Conservation (phyloP, 805 yeast species). For the Brettanomyces custersianus region DNA sequence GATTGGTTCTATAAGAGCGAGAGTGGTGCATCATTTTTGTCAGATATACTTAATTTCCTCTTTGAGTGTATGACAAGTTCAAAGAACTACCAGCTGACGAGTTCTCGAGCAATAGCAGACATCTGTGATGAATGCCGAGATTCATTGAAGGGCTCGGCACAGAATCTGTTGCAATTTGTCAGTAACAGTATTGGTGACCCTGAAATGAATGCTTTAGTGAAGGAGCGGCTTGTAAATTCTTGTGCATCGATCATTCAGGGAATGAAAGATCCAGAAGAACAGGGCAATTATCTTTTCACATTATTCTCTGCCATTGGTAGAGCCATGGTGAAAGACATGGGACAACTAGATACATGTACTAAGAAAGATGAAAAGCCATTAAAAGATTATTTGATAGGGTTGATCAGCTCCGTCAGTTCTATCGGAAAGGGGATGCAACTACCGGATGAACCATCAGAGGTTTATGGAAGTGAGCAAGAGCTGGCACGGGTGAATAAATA, state of each 20-base stretch:
- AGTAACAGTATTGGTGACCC: slow-evolving; percentile 33
- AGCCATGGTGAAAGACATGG: slow-evolving; percentile 11
- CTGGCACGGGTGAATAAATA: slow-evolving; percentile 23
- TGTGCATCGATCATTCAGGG: slow-evolving; percentile 56
- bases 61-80: slow-evolving; percentile 23
- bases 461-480: slow-evolving; percentile 25
- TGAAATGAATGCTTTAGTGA: slow-evolving; percentile 33
- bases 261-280: slow-evolving; percentile 36
- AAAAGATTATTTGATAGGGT: slow-evolving; percentile 42
- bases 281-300: slow-evolving; percentile 23
- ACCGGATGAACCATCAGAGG: slow-evolving; percentile 43
- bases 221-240: slow-evolving; percentile 54
- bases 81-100: slow-evolving; percentile 23
- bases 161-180: slow-evolving; percentile 40
- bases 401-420: slow-evolving; percentile 56
- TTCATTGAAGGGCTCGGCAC: slow-evolving; percentile 32
- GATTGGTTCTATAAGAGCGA: slow-evolving; percentile 48
- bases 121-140: slow-evolving; percentile 48
- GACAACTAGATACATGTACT: slow-evolving; percentile 5
- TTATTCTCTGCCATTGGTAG: slow-evolving; percentile 17
- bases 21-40: slow-evolving; percentile 35
- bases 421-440: slow-evolving; percentile 61
- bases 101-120: slow-evolving; percentile 49
- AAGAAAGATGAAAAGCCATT: slow-evolving; percentile 18
- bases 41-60: slow-evolving; percentile 42